Conservation (phyloP, 306 rosid genomes). For the Carpinus fangiana region DNA sequence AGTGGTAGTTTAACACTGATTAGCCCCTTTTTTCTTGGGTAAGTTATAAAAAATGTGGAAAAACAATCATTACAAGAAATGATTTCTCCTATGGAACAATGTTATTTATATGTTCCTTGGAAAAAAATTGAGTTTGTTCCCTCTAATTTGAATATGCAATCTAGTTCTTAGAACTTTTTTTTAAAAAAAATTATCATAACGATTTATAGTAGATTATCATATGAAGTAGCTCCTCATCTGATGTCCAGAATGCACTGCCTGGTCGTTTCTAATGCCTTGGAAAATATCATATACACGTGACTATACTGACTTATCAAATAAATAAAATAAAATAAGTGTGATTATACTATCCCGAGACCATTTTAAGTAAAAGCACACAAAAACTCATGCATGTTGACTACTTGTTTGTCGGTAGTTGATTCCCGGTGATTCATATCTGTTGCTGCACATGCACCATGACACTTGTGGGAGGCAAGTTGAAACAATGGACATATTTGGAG, state of each 20-base stretch:
- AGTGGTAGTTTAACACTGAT: background rate
- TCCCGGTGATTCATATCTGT: too few species aligned
- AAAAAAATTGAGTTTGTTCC: slow-evolving; percentile 1
- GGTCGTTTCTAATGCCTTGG: background rate
- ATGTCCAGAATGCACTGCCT: background rate
- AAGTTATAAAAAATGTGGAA: background rate
- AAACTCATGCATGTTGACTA: too few species aligned
- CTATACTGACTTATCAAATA: background rate
- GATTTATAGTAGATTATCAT: background rate
- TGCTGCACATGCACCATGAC: background rate
- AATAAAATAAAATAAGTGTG: background rate
- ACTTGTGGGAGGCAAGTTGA: background rate
- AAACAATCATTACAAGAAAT: background rate
- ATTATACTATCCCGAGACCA: background rate
- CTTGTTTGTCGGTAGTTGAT: too few species aligned
- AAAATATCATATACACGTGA: background rate
- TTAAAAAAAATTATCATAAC: background rate
- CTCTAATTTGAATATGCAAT: background rate
- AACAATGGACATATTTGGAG: background rate
- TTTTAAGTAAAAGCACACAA: background rate
- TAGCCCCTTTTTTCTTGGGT: background rate
- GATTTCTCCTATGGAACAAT: background rate
- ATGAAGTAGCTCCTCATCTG: background rate
- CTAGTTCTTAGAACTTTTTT: background rate
- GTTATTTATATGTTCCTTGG: background rate